phyloP scores from a whole-genome alignment of 1,139 yeast genomes.

The Blastobotrys petasosporus region DNA sequence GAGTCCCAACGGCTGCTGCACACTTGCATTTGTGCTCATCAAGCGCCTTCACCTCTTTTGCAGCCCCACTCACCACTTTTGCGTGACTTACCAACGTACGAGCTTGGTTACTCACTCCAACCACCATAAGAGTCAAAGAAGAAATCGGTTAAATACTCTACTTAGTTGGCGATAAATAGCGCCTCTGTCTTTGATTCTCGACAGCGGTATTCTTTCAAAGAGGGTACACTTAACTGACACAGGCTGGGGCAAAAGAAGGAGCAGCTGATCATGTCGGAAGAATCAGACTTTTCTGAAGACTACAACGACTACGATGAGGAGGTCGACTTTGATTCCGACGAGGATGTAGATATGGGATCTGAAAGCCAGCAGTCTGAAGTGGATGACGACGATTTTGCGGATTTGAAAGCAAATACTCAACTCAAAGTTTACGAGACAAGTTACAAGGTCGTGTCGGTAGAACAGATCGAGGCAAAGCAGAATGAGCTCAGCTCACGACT shows the following conservation, averaged over 20 bases:
- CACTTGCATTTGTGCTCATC: no score
- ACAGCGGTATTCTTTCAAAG: no score
- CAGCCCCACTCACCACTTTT: no score
- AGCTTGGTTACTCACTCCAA: no score
- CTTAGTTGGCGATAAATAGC: no score
- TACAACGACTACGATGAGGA: conserved; percentile 21
- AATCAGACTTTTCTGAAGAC: conserved; percentile 5
- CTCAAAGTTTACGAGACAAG: conserved; percentile 24
- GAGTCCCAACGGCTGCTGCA: no score
- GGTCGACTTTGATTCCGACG: conserved; percentile 20
- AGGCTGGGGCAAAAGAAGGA: not conserved
- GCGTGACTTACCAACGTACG: no score
- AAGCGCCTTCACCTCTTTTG: no score
- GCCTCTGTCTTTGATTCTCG: no score
- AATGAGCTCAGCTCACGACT: conserved; percentile 28
- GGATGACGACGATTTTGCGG: conserved; percentile 15
- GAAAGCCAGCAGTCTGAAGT: conserved; percentile 22
- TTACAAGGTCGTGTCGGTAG: conserved; percentile 28
- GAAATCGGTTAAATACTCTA: no score
- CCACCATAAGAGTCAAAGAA: no score
- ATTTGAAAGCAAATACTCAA: conserved; percentile 18
- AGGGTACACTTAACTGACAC: no score
- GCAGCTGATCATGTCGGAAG: conserved; percentile 2
- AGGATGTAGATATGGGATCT: conserved; percentile 16
- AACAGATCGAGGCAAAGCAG: conserved; percentile 28